Percentiles rank a stretch among this genome's conserved stretches.
These are phyloP conservation scores for Globisporangium polare DNA, from an alignment of 352 stramenopile genomes.

Conservation along the genomic window DNA sequence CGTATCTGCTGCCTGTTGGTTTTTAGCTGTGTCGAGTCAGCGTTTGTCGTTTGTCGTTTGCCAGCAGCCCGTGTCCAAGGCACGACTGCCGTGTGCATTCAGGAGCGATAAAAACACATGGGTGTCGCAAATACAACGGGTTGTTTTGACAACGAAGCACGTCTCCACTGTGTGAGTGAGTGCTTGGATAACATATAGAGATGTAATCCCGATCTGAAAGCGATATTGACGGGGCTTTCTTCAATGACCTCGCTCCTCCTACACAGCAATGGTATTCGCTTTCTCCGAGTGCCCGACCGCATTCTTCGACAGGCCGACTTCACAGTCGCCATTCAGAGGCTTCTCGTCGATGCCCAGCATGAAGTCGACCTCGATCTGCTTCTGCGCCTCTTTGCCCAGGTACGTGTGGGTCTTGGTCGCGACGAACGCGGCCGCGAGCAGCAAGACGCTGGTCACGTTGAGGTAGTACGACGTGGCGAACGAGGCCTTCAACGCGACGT, in stretches of 20 bases:
- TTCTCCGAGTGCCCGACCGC: background rate
- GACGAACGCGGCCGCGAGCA: slow-evolving; percentile 25
- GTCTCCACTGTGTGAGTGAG: no score
- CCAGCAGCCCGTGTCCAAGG: no score
- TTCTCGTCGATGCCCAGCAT: slow-evolving; percentile 27
- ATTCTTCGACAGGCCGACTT: slow-evolving; percentile 4
- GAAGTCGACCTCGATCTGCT: slow-evolving; percentile 26
- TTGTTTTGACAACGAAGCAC: no score
- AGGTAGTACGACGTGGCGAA: slow-evolving; percentile 56
- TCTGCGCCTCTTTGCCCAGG: slow-evolving; percentile 34
- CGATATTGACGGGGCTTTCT: no score
- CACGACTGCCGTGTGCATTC: background rate
- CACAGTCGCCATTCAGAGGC: no score
- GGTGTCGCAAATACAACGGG: no score
- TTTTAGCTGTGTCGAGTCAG: no score
- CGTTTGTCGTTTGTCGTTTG: no score
- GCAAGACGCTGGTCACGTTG: slow-evolving; percentile 25
- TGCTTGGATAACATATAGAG: no score
- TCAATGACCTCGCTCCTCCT: background rate
- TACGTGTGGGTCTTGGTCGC: slow-evolving; percentile 31
- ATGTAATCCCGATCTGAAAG: no score
- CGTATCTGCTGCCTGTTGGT: no score
- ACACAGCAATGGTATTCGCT: background rate
- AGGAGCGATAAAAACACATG: no score
- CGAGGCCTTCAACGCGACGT: slow-evolving; percentile 19